Evolutionary conservation across 129 eudicot species (phyloP), one percentile per base, ranked within the genome.

Genomic region (Calendula officinalis): DNA sequence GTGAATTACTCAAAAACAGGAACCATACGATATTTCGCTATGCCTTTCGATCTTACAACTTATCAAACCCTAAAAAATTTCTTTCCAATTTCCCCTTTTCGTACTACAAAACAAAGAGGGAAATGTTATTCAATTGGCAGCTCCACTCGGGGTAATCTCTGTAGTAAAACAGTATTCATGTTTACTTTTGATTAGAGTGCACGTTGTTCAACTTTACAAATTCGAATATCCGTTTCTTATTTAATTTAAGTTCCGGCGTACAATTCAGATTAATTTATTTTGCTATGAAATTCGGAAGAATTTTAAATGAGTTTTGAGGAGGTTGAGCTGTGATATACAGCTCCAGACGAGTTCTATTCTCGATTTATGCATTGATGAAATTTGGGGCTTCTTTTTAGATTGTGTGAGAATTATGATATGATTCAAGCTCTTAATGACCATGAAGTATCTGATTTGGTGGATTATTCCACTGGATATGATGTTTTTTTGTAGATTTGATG

Each of bases 61-160:
- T 61, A 64, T 64, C 45, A 73, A 73, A 64, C 67, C 78, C 78
- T 73, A 73, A 73, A 65, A 73, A 38, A 16, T 62, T 71, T 30
- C 30, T 62, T 22, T 32, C 42, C 34, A 34, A 16, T 56, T 64
- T 46, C 42, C 61, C 76, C 71, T 63, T 56, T 56, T 56, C n/a
- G n/a, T 73, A 38, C 47, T 52, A 61, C 46, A 41, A 39, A 34
- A 14, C 46, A 36, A 72, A 72, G 33, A 58, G 77, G 71, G 46
- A 9, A 7, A 55, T 50, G 30, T 60, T 15, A 65, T 73, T 45
- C 64, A 58, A 64, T 56, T 2, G 66, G 35, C 77, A 47, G 38
- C 66, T 73, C 54, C 72, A 73, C 72, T 73, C 14, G 59, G 56
- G 78, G 78, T 73, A 73, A 45, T 42, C 3, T 13, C 15, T 7